phyloP scores from a whole-genome alignment of 2,329 filamentous ascomycete genomes.

The Ophioceras dolichostomum region DNA sequence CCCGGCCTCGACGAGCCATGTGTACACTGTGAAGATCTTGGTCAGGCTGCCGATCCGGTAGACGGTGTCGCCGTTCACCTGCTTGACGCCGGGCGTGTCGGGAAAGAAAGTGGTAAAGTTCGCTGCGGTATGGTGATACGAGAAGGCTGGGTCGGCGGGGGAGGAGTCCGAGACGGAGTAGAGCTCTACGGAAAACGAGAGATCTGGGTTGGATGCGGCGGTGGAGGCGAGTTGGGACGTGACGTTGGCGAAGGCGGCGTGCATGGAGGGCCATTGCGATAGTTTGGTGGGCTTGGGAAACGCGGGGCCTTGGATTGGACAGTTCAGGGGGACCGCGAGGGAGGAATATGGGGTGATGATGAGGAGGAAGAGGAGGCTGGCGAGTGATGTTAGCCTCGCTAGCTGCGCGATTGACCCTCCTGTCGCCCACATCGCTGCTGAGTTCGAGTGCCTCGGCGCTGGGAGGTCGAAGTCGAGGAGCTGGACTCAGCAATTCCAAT shows the following conservation, averaged over 20 bases:
- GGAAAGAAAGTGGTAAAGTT: conserved; percentile 3
- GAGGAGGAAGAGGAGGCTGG: no score
- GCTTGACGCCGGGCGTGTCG: conserved; percentile 12
- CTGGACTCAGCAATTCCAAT: no score
- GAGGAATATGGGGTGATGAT: no score
- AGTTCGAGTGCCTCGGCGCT: no score
- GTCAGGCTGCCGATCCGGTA: conserved; percentile 30
- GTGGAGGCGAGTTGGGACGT: not conserved
- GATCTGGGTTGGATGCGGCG: not conserved
- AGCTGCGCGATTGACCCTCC: no score
- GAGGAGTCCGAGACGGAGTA: not conserved
- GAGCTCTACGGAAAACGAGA: conserved; percentile 3
- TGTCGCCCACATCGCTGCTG: no score
- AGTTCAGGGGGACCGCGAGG: conserved; percentile 2
- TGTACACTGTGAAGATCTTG: conserved; percentile 29
- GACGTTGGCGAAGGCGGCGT: conserved; percentile 1
- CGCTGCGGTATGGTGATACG: conserved; percentile 13
- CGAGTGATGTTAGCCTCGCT: no score
- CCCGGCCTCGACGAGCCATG: conserved; percentile 21
- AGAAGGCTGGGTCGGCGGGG: not conserved
- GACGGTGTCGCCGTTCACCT: conserved; percentile 18
- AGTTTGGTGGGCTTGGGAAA: conserved; percentile 2
- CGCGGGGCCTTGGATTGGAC: conserved; percentile 2
- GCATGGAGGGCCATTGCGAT: conserved; percentile 1
- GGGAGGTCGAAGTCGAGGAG: no score